phyloP scores from a whole-genome alignment of 176 grass and related monocot genomes.

The Oryza rufipogon region DNA sequence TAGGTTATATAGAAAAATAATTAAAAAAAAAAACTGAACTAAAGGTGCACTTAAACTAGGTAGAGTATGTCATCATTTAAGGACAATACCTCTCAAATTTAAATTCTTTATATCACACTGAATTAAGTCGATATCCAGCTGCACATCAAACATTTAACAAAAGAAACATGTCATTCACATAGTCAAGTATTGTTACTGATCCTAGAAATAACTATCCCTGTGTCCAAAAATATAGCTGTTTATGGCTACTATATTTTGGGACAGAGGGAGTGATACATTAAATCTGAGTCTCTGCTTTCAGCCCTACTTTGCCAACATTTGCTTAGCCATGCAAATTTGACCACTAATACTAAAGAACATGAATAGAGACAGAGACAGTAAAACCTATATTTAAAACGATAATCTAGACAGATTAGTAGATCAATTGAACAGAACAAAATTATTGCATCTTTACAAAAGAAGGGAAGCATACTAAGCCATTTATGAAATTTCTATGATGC shows the following conservation, averaged over 20 bases:
- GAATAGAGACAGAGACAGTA: not conserved
- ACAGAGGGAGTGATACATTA: not conserved
- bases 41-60: not conserved
- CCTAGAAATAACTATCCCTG: not conserved
- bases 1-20: not conserved
- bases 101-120: constrained; percentile 82
- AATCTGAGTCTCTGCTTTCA: constrained; percentile 22
- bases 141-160: constrained; percentile 63
- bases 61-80: constrained; percentile 5
- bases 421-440: not conserved
- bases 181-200: not conserved
- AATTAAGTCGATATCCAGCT: constrained; percentile 93
- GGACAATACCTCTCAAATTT: constrained; percentile 70
- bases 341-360: not conserved
- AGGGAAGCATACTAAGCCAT: not conserved
- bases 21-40: not conserved
- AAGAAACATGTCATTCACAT: constrained; percentile 34
- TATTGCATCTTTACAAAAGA: not conserved
- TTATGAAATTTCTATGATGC: not conserved
- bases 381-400: not conserved
- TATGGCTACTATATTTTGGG: too few relatives aligned
- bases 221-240: too few relatives aligned
- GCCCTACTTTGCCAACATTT: not conserved
- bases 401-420: not conserved
- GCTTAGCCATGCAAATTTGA: constrained; percentile 19